A percentile compares a stretch with the other conserved stretches of the same genome.
These are phyloP conservation scores for Schizothecium vesticola DNA, from an alignment of 495 filamentous ascomycete genomes.

Conservation along the genomic window DNA sequence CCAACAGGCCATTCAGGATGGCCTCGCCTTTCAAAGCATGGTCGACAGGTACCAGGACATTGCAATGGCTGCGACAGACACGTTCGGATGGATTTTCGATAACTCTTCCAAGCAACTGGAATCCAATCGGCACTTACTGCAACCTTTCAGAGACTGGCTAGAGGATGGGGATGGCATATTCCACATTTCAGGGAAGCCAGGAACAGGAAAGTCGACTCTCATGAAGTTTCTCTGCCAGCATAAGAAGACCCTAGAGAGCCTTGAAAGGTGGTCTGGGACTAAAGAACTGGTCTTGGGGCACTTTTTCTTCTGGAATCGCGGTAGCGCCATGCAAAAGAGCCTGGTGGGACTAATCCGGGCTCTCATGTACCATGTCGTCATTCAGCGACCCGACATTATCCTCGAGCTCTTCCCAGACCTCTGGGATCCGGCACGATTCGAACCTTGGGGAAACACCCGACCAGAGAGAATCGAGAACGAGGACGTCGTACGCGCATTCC, in stretches of 20 bases:
- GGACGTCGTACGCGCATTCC: too few relatives aligned
- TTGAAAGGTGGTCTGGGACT: neutral
- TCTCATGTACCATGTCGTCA: conserved; percentile 37
- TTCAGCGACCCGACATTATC: conserved; percentile 29
- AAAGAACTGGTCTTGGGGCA: conserved; percentile 10
- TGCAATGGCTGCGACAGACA: too few relatives aligned
- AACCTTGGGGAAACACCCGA: too few relatives aligned
- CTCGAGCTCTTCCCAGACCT: conserved; percentile 13
- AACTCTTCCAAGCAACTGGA: too few relatives aligned
- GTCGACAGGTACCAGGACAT: too few relatives aligned
- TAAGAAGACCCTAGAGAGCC: neutral
- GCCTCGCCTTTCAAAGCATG: too few relatives aligned
- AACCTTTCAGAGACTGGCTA: neutral
- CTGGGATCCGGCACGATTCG: neutral
- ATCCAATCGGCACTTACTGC: too few relatives aligned
- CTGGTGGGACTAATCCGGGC: conserved; percentile 37
- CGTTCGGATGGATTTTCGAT: too few relatives aligned
- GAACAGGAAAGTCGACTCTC: conserved; percentile 16
- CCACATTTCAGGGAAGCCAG: conserved; percentile 15
- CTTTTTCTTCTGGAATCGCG: conserved; percentile 14
- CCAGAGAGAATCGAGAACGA: too few relatives aligned
- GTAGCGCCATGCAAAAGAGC: conserved; percentile 30
- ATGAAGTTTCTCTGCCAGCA: conserved; percentile 11
- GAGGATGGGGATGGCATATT: neutral
- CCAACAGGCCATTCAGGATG: too few relatives aligned